phyloP scores from a whole-genome alignment of 805 yeast genomes.

The Lachancea lanzarotensis region DNA sequence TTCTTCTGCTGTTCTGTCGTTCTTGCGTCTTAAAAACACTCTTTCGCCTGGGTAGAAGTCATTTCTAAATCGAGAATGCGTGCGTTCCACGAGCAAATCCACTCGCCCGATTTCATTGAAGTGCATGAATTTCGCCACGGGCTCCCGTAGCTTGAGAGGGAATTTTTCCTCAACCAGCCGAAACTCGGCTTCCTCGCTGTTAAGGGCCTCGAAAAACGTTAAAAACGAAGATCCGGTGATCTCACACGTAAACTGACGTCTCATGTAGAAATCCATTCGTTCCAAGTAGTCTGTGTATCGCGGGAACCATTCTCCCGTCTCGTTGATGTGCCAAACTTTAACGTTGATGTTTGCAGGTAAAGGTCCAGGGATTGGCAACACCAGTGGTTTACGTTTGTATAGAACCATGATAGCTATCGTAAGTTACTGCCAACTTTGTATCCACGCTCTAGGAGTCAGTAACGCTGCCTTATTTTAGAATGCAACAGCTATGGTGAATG shows the following conservation, averaged over 20 bases:
- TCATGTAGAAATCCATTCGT: conserved; percentile 64
- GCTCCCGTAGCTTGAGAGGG: conserved; percentile 89
- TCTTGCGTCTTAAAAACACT: conserved; percentile 48
- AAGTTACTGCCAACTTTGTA: background rate
- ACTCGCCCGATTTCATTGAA: conserved; percentile 75
- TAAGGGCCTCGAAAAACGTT: conserved; percentile 83
- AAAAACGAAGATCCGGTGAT: conserved; percentile 89
- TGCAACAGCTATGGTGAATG: background rate
- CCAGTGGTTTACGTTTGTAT: conserved; percentile 67
- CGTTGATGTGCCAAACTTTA: conserved; percentile 74
- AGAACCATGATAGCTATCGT: conserved; percentile 47
- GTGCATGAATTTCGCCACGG: conserved; percentile 78
- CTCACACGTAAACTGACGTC: conserved; percentile 86
- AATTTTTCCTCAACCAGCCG: conserved; percentile 67
- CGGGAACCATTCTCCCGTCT: conserved; percentile 84
- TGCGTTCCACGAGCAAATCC: conserved; percentile 82
- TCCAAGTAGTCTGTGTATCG: conserved; percentile 69
- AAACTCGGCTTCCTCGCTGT: conserved; percentile 62
- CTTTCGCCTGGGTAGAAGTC: conserved; percentile 91
- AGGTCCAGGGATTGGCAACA: conserved; percentile 48
- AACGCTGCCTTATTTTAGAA: background rate
- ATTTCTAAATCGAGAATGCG: conserved; percentile 65
- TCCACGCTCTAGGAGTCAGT: background rate
- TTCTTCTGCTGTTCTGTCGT: conserved; percentile 3
- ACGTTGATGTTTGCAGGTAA: conserved; percentile 50